Evolutionary conservation across 2,329 filamentous ascomycete genomes (phyloP).

Genomic region (Coniochaeta prunicola): DNA sequence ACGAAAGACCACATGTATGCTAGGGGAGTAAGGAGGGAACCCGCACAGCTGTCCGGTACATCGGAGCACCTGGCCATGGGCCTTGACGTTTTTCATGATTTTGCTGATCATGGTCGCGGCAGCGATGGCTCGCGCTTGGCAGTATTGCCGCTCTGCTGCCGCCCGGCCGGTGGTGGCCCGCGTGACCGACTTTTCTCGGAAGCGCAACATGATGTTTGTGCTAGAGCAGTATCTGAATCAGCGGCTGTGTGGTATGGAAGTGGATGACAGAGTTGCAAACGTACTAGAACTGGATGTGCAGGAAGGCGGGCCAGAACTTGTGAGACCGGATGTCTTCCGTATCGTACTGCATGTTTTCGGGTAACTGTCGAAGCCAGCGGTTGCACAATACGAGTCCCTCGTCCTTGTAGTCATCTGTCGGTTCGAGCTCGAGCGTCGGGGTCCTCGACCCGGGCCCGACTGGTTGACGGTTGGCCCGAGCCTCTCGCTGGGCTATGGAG

Average conservation of each 20-base stretch:
- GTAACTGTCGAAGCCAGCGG: background rate
- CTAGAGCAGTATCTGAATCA: slow-evolving; percentile 1
- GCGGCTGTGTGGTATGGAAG: background rate
- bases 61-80: slow-evolving; percentile 7
- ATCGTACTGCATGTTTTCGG: background rate
- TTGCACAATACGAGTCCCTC: background rate
- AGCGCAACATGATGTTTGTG: slow-evolving; percentile 10
- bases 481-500: background rate
- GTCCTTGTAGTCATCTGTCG: background rate
- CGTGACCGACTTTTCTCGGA: slow-evolving; percentile 8
- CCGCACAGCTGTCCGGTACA: slow-evolving; percentile 8
- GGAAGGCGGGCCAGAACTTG: slow-evolving; percentile 5
- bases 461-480: background rate
- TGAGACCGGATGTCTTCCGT: background rate
- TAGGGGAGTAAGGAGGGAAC: background rate
- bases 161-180: slow-evolving; percentile 2
- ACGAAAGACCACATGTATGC: background rate
- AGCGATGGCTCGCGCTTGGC: slow-evolving; percentile 7
- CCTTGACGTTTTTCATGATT: slow-evolving; percentile 8
- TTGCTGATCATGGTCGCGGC: slow-evolving; percentile 11
- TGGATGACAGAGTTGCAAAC: too few relatives aligned
- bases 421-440: background rate
- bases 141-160: slow-evolving; percentile 2
- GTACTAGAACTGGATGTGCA: slow-evolving; percentile 3
- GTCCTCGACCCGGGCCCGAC: background rate